Conservation (phyloP, 1,284 basidiomycete species). For the Ganoderma lingzhi region DNA sequence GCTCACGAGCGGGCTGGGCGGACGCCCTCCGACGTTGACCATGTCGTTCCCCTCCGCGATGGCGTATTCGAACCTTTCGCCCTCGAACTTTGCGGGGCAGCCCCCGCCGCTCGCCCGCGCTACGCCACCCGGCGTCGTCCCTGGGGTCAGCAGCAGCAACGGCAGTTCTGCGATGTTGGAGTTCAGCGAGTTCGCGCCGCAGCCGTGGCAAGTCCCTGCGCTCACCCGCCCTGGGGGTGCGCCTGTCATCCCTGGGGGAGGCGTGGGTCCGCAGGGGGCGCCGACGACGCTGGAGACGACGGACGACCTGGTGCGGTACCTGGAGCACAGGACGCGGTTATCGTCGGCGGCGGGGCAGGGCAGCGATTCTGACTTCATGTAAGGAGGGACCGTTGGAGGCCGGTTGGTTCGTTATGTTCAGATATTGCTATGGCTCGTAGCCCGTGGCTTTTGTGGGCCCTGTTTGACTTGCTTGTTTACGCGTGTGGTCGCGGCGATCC, state of each 20-base stretch:
- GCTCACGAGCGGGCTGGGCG: conserved; percentile 3
- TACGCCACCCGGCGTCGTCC: conserved; percentile 13
- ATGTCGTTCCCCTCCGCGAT: conserved; percentile 37
- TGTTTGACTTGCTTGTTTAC: background rate
- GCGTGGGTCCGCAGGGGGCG: background rate
- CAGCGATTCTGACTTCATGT: conserved; percentile 32
- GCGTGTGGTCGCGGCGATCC: background rate
- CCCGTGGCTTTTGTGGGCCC: background rate
- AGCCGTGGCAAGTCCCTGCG: conserved; percentile 27
- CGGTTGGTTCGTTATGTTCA: background rate
- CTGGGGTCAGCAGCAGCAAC: conserved; percentile 6
- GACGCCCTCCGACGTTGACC: conserved; percentile 27
- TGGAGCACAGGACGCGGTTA: conserved; percentile 38
- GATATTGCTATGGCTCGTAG: background rate
- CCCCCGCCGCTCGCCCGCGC: conserved; percentile 17
- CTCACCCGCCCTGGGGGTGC: conserved; percentile 5
- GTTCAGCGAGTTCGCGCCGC: conserved; percentile 33
- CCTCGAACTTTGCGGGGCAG: conserved; percentile 34
- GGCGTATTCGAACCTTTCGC: conserved; percentile 39
- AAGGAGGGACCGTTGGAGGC: background rate
- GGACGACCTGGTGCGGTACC: conserved; percentile 36
- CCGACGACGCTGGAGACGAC: conserved; percentile 38
- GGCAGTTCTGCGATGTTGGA: conserved; percentile 17
- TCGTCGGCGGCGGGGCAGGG: conserved; percentile 30
- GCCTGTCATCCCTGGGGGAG: conserved; percentile 1